phyloP scores from a whole-genome alignment of 148 eudicot species.

The Pouteria glomerata region DNA sequence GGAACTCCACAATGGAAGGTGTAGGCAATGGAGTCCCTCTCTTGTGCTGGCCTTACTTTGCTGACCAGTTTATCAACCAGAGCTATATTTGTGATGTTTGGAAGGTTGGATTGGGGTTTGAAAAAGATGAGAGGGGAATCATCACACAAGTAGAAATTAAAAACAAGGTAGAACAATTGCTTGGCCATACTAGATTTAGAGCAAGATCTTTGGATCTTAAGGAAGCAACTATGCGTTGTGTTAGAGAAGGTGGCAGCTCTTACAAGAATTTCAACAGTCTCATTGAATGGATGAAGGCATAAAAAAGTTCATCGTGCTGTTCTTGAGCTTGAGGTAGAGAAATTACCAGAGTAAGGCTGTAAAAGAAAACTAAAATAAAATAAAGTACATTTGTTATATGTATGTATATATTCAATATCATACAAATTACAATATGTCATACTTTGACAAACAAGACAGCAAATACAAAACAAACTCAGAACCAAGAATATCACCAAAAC shows the following conservation, averaged over 20 bases:
- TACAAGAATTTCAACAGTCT: constrained; percentile 11
- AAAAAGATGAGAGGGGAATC: constrained; percentile 16
- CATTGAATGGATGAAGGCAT: constrained; percentile 8
- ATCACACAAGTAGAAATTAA: constrained; percentile 9
- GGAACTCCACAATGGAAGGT: constrained; percentile 21
- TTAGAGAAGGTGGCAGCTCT: constrained; percentile 11
- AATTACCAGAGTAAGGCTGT: too few species aligned
- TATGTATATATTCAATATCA: too few species aligned
- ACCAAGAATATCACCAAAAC: too few species aligned
- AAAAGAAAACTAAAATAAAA: too few species aligned
- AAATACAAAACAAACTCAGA: too few species aligned
- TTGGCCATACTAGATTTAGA: constrained; percentile 7
- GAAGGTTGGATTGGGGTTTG: constrained; percentile 13
- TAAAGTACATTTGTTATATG: too few species aligned
- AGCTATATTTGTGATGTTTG: constrained; percentile 20
- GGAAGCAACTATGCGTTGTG: neutral
- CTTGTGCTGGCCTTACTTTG: constrained; percentile 24
- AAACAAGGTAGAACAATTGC: constrained; percentile 10
- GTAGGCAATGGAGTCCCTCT: constrained; percentile 19
- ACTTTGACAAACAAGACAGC: too few species aligned
- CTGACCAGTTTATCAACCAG: constrained; percentile 14
- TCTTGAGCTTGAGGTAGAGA: neutral
- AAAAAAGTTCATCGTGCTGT: neutral
- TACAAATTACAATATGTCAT: too few species aligned
- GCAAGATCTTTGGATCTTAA: constrained; percentile 8